Base-by-base conservation (phyloP, 164 flowering plant species). In the Nelumbo lutea region DNA sequence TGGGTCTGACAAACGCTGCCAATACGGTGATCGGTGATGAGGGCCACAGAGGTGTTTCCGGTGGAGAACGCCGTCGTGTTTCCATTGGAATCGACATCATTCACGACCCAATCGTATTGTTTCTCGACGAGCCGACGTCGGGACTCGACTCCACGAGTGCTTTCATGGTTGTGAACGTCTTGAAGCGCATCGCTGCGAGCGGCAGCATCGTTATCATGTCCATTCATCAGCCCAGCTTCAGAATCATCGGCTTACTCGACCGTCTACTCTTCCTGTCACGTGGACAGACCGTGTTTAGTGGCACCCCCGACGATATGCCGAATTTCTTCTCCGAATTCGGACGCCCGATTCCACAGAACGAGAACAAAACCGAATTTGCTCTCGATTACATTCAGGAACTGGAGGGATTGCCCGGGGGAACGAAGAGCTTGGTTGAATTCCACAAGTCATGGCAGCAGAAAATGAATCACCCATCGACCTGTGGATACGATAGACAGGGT, bases 291-390 rank as follows among this genome's bases (percentile, higher is more conserved):
- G 97, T 91, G 2, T 94, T 70, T 77, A 78, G 83, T 45, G 97
- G 97, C 5, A 27, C 93, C 0, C 96, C 97, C 0, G 46, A 79
- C 2, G 57, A 11, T 55, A 73, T 94, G 6, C 88, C 90, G 0
- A 45, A 0, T 0, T 94, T 81, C 76, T 90, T 94, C 69, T 43
- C 85, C 3, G 90, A 87, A 2, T 88, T 90, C 58, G 97, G 95
- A 1, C 83, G 81, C 44, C 91, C 96, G 2, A 86, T 94, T 3
- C 96, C 97, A 0, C 88, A 83, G 10, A 86, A 80, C 56, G 97
- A 94, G 81, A 89, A 94, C 73, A 66, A 79, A 57, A 83, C 91
- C 0, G 98, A 94, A 70, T 91, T 91, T 65, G 90, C 98, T 1
- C 87, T 94, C 2, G 98, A 94, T 61, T 66, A 85, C 43, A 90